Percentiles rank a stretch among this genome's conserved stretches.
Conservation (phyloP, 306 rosid species). For the Vigna angularis region DNA sequence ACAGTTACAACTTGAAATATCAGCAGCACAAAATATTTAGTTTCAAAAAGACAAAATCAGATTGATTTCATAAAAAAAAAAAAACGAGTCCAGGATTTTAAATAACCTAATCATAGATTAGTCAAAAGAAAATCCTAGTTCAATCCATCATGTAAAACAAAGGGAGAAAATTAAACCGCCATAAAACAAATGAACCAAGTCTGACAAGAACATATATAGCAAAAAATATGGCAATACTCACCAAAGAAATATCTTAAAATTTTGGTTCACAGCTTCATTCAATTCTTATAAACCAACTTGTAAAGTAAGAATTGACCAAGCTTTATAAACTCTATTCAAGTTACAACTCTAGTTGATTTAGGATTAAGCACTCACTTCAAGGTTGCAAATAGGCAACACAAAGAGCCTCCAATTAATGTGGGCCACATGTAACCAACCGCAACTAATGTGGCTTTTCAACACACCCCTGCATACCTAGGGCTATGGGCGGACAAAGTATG, state of each 20-base stretch:
- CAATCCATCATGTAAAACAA: conserved; percentile 43
- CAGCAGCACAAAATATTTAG: conserved; percentile 15
- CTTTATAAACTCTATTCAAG: background rate
- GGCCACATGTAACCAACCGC: background rate
- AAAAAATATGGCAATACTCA: conserved; percentile 23
- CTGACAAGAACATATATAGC: conserved; percentile 20
- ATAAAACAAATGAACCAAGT: conserved; percentile 21
- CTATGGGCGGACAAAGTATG: background rate
- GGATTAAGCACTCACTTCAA: background rate
- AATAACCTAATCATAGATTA: conserved; percentile 20
- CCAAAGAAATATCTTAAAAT: conserved; percentile 25
- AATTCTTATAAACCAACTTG: background rate
- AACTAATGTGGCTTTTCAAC: background rate
- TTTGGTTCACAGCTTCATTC: background rate
- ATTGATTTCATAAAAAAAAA: background rate
- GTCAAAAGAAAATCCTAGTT: conserved; percentile 2
- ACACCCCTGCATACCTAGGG: background rate
- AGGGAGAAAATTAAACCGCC: conserved; percentile 6
- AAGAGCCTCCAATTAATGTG: background rate
- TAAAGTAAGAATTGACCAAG: background rate
- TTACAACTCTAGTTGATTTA: background rate
- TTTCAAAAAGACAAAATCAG: conserved; percentile 32
- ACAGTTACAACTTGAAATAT: background rate
- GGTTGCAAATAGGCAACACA: background rate
- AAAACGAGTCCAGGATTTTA: conserved; percentile 29